Percentiles rank a stretch among this genome's conserved stretches.
These are phyloP conservation scores for Xylogone sp. DNA, from an alignment of 2,329 filamentous ascomycete species.

Conservation along the genomic window DNA sequence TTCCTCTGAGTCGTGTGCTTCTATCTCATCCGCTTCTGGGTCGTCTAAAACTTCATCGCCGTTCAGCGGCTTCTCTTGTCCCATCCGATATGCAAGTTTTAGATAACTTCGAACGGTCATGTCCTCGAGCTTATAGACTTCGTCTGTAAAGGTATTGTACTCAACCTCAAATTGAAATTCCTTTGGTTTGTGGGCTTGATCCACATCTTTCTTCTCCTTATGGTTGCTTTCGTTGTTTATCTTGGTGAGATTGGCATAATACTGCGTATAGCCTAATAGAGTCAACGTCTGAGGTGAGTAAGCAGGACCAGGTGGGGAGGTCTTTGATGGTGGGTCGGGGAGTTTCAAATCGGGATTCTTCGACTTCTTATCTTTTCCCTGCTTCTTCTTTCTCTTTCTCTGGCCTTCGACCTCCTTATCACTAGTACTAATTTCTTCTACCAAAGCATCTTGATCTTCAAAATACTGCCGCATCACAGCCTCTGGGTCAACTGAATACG, in stretches of 20 bases:
- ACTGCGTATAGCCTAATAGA: slow-evolving; percentile 79
- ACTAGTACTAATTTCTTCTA: slow-evolving; percentile 14
- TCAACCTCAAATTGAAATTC: slow-evolving; percentile 75
- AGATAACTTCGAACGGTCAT: slow-evolving; percentile 81
- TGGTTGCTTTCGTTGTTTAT: slow-evolving; percentile 71
- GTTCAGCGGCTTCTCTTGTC: slow-evolving; percentile 41
- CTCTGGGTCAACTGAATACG: slow-evolving; percentile 17
- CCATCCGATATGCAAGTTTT: slow-evolving; percentile 76
- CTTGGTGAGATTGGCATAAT: slow-evolving; percentile 87
- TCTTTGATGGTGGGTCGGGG: slow-evolving; percentile 70
- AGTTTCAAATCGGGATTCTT: slow-evolving; percentile 59
- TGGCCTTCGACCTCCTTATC: slow-evolving; percentile 31
- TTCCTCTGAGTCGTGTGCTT: slow-evolving; percentile 21
- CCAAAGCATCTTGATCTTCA: slow-evolving; percentile 16
- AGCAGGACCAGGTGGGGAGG: slow-evolving; percentile 76
- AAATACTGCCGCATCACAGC: slow-evolving; percentile 5
- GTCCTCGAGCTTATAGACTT: slow-evolving; percentile 71
- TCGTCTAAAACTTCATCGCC: slow-evolving; percentile 24
- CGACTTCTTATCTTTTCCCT: slow-evolving; percentile 44
- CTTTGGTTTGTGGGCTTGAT: slow-evolving; percentile 54
- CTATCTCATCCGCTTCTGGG: slow-evolving; percentile 17
- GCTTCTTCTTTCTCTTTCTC: slow-evolving; percentile 33
- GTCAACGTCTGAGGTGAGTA: slow-evolving; percentile 84
- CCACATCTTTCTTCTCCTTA: slow-evolving; percentile 11
- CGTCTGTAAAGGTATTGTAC: slow-evolving; percentile 79